phyloP scores from a whole-genome alignment of 2,329 filamentous ascomycete genomes.

The Paecilomyces dactylethromorphus region DNA sequence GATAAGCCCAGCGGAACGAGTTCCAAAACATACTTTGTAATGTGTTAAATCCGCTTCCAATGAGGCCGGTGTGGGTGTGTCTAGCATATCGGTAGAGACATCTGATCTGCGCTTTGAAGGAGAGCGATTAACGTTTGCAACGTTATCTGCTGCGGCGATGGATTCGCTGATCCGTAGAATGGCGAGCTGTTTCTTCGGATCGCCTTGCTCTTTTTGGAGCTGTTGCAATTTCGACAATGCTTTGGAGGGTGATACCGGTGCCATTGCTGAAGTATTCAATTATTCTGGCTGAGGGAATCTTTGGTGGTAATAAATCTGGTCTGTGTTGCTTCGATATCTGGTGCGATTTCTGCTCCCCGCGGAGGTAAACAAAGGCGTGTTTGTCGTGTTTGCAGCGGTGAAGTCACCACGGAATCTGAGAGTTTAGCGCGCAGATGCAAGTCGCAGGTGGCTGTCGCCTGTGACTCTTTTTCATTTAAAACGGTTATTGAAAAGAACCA shows the following conservation, averaged over 20 bases:
- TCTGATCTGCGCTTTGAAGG: slow-evolving; percentile 60
- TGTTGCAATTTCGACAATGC: slow-evolving; percentile 42
- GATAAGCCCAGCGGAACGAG: not conserved
- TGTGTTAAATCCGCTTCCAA: slow-evolving; percentile 79
- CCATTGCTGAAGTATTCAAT: slow-evolving; percentile 8
- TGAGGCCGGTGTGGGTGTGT: slow-evolving; percentile 65
- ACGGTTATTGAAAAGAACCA: not conserved
- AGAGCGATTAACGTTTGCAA: slow-evolving; percentile 17
- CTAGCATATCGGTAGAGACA: slow-evolving; percentile 58
- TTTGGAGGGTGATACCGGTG: slow-evolving; percentile 14
- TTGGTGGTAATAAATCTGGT: not conserved
- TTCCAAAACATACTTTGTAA: slow-evolving; percentile 56
- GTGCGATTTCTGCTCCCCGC: not conserved
- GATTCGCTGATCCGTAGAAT: slow-evolving; percentile 73
- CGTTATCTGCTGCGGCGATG: slow-evolving; percentile 46
- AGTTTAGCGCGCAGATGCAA: not conserved
- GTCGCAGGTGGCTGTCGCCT: not conserved
- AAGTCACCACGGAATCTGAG: slow-evolving; percentile 1
- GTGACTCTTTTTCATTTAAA: not conserved
- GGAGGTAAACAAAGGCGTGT: slow-evolving; percentile 6
- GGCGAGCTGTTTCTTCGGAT: slow-evolving; percentile 48
- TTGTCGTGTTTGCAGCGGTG: slow-evolving; percentile 14
- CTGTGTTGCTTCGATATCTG: not conserved
- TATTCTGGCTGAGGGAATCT: not conserved
- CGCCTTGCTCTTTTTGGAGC: slow-evolving; percentile 37